Percentiles rank a stretch among this genome's conserved stretches.
These are phyloP conservation scores for Magnolia officinalis DNA, from an alignment of 164 flowering plant species.

Conservation along the genomic window DNA sequence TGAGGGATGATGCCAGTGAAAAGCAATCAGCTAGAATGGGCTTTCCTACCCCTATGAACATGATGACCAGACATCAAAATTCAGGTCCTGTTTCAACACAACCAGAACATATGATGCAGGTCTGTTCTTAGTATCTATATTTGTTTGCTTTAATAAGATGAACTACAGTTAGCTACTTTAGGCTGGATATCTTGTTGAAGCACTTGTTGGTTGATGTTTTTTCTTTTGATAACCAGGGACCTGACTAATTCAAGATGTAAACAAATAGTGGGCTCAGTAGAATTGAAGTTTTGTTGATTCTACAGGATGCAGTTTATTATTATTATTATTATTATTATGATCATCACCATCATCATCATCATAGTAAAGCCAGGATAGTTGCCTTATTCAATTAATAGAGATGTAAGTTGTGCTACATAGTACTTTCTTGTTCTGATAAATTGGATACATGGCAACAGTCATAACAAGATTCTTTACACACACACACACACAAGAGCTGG, in stretches of 20 bases:
- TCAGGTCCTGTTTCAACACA: constrained; percentile 38
- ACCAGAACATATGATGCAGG: constrained; percentile 34
- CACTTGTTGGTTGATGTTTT: not conserved
- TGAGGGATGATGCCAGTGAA: constrained; percentile 46
- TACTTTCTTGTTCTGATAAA: not conserved
- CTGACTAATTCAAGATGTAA: not conserved
- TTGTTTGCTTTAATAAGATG: not conserved
- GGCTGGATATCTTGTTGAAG: not conserved
- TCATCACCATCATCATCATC: too few species aligned
- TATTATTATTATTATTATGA: too few species aligned
- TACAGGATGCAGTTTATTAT: too few species aligned
- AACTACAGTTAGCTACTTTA: too few species aligned
- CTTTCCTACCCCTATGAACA: constrained; percentile 28
- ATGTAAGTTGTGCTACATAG: not conserved
- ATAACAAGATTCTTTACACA: too few species aligned
- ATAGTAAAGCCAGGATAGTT: not conserved
- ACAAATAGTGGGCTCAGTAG: not conserved
- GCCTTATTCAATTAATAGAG: not conserved
- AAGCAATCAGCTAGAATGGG: constrained; percentile 46
- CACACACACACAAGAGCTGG: too few species aligned
- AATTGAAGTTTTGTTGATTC: not conserved
- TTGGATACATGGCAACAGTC: not conserved
- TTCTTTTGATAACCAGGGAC: not conserved
- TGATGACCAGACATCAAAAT: constrained; percentile 31
- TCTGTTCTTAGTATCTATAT: constrained; percentile 17